Evolutionary conservation across 2,329 filamentous ascomycete species (phyloP), one percentile per base, ranked within the genome.

Genomic region (Cladophialophora psammophila): DNA sequence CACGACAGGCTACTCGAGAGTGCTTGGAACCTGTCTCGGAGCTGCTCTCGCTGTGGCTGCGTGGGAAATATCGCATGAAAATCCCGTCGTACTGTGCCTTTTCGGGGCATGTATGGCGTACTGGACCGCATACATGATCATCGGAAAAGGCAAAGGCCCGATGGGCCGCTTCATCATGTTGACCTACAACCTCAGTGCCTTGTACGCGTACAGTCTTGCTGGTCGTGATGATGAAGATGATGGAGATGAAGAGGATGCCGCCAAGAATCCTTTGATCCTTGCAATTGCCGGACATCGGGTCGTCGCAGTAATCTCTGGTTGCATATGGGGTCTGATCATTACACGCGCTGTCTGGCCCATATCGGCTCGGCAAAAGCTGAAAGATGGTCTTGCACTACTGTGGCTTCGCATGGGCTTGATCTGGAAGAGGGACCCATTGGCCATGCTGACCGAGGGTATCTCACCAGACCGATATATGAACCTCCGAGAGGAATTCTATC

Each of bases 381-480:
- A 95, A 75, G 90, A 96, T 74, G 94, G 94, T 1, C 84, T 97
- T 10, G 92, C 92, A 34, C 84, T 97, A n/a, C 83, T 99, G 12
- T 98, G 95, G 87, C 85, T 99, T 6, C 92, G 96, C 66, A 94
- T 99, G 88, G 92, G 93, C 15, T 85, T 99, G 38, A 94, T 98
- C 71, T 99, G 95, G 95, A 96, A 94, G 80, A 88, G 94, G 53
- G 94, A 96, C 8, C 95, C 95, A 0, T 82, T 99, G 31, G 90
- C 91, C 4, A 87, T 90, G 6, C 85, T 97, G 63, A 81, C 89
- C 0, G 84, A 88, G 54, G 87, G 84, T 66, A 82, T 87, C 3
- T 80, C 85, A 40, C 75, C 78, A n/a, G 74, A 82, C 63, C 87
- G 88, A 5, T 98, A 96, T 77, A 93, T 97, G 86, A 90, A 90